phyloP scores from a whole-genome alignment of 2,329 filamentous ascomycete genomes.

The Hyphodiscus sp. region DNA sequence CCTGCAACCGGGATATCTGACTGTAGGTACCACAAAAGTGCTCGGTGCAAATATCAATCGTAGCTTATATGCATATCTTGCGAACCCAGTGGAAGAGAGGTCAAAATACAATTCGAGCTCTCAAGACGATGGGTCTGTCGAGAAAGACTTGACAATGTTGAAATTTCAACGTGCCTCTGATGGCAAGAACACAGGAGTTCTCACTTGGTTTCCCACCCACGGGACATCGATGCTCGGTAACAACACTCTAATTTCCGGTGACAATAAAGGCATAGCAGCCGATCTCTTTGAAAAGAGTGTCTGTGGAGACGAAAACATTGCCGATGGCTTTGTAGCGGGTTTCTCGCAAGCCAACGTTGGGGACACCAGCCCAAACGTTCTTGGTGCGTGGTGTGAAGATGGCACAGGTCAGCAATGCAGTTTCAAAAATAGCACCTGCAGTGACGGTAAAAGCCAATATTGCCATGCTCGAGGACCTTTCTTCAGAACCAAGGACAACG shows the following conservation, averaged over 20 bases:
- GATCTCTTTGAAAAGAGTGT: conserved; percentile 73
- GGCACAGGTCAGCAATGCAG: conserved; percentile 65
- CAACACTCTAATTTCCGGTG: conserved; percentile 85
- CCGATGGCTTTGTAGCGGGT: conserved; percentile 72
- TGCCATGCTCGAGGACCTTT: conserved; percentile 71
- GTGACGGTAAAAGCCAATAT: conserved; percentile 58
- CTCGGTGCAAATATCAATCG: conserved; percentile 79
- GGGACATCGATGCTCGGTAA: conserved; percentile 88
- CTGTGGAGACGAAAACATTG: conserved; percentile 45
- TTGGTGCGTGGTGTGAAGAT: conserved; percentile 86
- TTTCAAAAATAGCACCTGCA: conserved; percentile 78
- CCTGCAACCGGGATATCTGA: conserved; percentile 59
- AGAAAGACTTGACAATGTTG: conserved; percentile 75
- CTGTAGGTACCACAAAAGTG: conserved; percentile 62
- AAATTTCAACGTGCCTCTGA: conserved; percentile 71
- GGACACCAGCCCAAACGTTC: conserved; percentile 82
- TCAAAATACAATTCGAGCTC: conserved; percentile 52
- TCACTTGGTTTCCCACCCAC: conserved; percentile 91
- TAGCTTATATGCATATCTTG: conserved; percentile 80
- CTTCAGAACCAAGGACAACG: conserved; percentile 62
- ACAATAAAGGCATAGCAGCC: conserved; percentile 93
- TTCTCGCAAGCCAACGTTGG: conserved; percentile 91
- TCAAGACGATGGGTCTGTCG: conserved; percentile 49
- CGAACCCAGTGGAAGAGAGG: conserved; percentile 74
- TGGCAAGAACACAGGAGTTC: conserved; percentile 67